These are phyloP conservation scores for Sophora flavescens DNA, from an alignment of 306 rosid species.

Conservation along the genomic window DNA sequence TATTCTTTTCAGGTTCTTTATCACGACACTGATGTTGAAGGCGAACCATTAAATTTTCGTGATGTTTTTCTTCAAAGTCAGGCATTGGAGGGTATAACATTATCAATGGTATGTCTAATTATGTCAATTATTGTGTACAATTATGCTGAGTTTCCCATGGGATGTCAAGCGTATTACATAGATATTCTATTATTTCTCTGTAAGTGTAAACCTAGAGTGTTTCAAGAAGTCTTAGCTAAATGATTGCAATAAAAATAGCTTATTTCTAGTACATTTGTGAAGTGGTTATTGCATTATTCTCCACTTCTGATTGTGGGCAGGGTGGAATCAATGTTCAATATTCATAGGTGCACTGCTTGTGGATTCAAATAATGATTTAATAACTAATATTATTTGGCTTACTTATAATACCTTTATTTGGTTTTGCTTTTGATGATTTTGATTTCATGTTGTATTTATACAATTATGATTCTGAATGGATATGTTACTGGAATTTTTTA, in stretches of 20 bases:
- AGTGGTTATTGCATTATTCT: slow-evolving; percentile 17
- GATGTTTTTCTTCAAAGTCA: slow-evolving; percentile 97
- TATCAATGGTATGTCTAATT: slow-evolving; percentile 84
- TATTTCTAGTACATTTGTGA: slow-evolving; percentile 17
- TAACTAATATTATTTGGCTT: not conserved
- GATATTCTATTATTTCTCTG: slow-evolving; percentile 19
- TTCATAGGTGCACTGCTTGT: not conserved
- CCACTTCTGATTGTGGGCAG: not conserved
- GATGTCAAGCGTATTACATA: slow-evolving; percentile 1
- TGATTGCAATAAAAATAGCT: slow-evolving; percentile 13
- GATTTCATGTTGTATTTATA: not conserved
- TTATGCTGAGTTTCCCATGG: slow-evolving; percentile 24
- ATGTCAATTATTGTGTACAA: slow-evolving; percentile 37
- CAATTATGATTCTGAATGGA: not conserved
- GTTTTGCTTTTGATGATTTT: not conserved
- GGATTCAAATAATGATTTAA: not conserved
- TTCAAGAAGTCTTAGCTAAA: slow-evolving; percentile 37
- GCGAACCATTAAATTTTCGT: slow-evolving; percentile 85
- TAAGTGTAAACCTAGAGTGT: slow-evolving; percentile 14
- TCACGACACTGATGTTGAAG: slow-evolving; percentile 82
- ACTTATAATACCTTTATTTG: not conserved
- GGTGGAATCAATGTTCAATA: slow-evolving; percentile 26
- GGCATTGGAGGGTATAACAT: slow-evolving; percentile 89
- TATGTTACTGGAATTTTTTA: not conserved
- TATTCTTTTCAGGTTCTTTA: slow-evolving; percentile 71